Conservation (phyloP, 176 grass and related monocot genomes). For the Bromus sterilis region DNA sequence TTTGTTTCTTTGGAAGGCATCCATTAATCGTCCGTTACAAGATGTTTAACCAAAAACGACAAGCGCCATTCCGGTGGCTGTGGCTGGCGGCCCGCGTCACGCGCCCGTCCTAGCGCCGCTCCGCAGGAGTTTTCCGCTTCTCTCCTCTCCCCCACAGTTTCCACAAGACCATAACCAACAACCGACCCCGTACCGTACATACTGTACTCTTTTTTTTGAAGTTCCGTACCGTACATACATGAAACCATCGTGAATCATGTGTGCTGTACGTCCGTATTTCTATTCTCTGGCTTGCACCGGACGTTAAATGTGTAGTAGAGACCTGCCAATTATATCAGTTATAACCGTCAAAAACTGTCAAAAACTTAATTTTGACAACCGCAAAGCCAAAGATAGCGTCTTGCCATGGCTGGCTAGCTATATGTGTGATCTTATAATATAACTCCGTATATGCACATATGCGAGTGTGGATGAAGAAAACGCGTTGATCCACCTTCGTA, state of each 20-base stretch:
- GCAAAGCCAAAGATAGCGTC: neutral
- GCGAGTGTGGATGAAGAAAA: conserved; percentile 13
- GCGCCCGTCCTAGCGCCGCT: neutral
- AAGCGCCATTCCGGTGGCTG: neutral
- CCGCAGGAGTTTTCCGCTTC: neutral
- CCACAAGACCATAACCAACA: neutral
- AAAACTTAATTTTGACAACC: too few relatives aligned
- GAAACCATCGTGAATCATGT: neutral
- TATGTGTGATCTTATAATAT: too few relatives aligned
- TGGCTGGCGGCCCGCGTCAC: neutral
- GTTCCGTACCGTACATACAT: neutral
- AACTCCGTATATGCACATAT: neutral
- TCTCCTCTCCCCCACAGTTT: neutral
- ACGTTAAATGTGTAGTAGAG: too few relatives aligned
- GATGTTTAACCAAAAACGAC: neutral
- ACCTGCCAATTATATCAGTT: neutral
- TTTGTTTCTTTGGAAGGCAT: neutral
- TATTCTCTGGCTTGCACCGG: neutral
- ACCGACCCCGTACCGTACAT: too few relatives aligned
- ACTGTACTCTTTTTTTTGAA: too few relatives aligned
- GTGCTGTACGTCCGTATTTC: too few relatives aligned
- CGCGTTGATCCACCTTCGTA: conserved; percentile 5
- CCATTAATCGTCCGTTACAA: conserved; percentile 5
- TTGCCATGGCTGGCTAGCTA: neutral
- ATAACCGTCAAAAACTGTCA: neutral